Evolutionary conservation across 2,329 filamentous ascomycete species (phyloP).

Genomic region (Periconia sp.): DNA sequence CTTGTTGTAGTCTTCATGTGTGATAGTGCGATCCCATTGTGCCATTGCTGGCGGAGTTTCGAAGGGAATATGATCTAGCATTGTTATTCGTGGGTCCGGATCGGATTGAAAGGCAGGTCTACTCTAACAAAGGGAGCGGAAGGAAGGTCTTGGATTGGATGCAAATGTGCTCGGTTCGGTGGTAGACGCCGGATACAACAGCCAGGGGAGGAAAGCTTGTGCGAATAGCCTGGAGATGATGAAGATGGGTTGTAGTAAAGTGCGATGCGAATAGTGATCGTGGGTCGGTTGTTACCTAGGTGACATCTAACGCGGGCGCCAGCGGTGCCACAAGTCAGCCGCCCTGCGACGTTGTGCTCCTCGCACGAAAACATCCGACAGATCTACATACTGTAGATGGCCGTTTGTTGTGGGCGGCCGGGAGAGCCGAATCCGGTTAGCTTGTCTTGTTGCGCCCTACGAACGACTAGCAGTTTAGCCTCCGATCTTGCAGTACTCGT

Average conservation of each 20-base stretch:
- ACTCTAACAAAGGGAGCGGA: slow-evolving; percentile 2
- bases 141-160: not conserved
- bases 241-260: slow-evolving; percentile 6
- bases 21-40: slow-evolving; percentile 16
- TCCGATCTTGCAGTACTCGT: too few relatives aligned
- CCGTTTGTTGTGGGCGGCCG: too few relatives aligned
- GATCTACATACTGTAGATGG: too few relatives aligned
- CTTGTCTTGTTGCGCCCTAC: too few relatives aligned
- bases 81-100: slow-evolving; percentile 1
- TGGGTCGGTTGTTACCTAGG: too few relatives aligned
- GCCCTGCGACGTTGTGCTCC: too few relatives aligned
- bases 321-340: too few relatives aligned
- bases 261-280: too few relatives aligned
- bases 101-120: not conserved
- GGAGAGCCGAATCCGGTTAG: too few relatives aligned
- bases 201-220: slow-evolving; percentile 3
- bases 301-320: too few relatives aligned
- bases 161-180: not conserved
- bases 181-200: not conserved
- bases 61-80: slow-evolving; percentile 6
- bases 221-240: slow-evolving; percentile 8
- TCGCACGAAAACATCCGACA: too few relatives aligned
- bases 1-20: slow-evolving; percentile 15
- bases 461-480: too few relatives aligned
- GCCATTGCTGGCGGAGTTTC: slow-evolving; percentile 12